Evolutionary conservation across 371 early-diverging fungal genomes (phyloP).

Genomic region (Apophysomyces elegans): DNA sequence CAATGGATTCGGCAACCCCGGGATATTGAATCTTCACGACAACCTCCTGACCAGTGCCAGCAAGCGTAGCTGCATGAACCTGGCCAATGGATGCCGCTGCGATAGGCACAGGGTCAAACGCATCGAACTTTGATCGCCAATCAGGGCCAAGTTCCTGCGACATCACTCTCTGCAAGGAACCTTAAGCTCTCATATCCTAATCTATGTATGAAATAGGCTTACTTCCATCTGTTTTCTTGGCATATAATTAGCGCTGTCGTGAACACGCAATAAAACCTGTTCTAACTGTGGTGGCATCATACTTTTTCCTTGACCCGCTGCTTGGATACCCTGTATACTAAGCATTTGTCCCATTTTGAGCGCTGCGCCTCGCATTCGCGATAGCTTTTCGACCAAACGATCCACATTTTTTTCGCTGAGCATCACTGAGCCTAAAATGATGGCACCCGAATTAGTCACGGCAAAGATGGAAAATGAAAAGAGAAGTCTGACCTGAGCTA

Average conservation of each 20-base stretch:
- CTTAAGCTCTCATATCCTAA: background rate
- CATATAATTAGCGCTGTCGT: conserved; percentile 96
- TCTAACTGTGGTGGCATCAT: conserved; percentile 84
- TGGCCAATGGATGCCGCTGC: conserved; percentile 98
- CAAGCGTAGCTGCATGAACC: conserved; percentile 82
- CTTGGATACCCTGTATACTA: conserved; percentile 85
- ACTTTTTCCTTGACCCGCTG: conserved; percentile 35
- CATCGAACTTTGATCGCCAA: conserved; percentile 74
- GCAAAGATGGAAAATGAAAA: background rate
- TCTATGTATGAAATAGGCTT: conserved; percentile 14
- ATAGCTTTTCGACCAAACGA: conserved; percentile 83
- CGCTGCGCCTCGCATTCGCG: conserved; percentile 96
- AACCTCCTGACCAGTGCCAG: conserved; percentile 57
- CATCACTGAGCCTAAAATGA: conserved; percentile 50
- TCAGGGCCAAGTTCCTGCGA: conserved; percentile 71
- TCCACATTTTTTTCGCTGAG: conserved; percentile 86
- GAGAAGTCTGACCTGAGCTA: conserved; percentile 32
- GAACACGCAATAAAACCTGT: conserved; percentile 83
- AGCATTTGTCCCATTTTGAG: conserved; percentile 98
- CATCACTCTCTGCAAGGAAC: conserved; percentile 61
- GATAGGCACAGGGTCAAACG: conserved; percentile 80
- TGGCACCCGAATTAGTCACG: background rate
- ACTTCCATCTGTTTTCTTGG: conserved; percentile 84
- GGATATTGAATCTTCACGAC: conserved; percentile 98
- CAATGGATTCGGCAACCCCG: conserved; percentile 88